Conservation (phyloP, 768 basidiomycete species). For the Phaeotremella skinneri region DNA sequence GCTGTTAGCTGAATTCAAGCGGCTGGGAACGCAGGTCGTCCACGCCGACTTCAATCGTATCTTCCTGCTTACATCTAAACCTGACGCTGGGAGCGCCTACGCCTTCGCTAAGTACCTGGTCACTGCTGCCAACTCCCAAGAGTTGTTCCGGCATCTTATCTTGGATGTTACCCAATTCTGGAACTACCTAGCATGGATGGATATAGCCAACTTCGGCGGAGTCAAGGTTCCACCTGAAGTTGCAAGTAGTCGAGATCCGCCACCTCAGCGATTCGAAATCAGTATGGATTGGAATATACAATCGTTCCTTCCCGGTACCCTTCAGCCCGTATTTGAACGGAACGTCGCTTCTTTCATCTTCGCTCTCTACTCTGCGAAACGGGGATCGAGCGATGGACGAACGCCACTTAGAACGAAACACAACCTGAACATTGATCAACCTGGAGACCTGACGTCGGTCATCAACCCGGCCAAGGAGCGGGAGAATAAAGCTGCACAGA, state of each 20-base stretch:
- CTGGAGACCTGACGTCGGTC: conserved; percentile 36
- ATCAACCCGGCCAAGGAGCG: conserved; percentile 67
- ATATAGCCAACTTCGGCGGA: conserved; percentile 85
- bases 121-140: conserved; percentile 87
- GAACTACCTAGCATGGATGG: conserved; percentile 94
- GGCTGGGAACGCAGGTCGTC: conserved; percentile 86
- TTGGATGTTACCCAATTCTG: conserved; percentile 84
- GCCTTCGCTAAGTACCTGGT: conserved; percentile 96
- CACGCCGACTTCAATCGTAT: conserved; percentile 91
- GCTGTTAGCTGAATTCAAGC: conserved; percentile 90
- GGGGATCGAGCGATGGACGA: conserved; percentile 65
- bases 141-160: conserved; percentile 89
- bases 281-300: conserved; percentile 81
- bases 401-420: conserved; percentile 72
- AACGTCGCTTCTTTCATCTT: conserved; percentile 79
- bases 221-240: conserved; percentile 62
- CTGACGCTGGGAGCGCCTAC: conserved; percentile 81
- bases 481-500: conserved; percentile 66
- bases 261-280: conserved; percentile 55
- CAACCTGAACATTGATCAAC: conserved; percentile 53
- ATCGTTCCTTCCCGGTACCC: conserved; percentile 76
- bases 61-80: conserved; percentile 88
- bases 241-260: conserved; percentile 30
- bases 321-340: conserved; percentile 72
- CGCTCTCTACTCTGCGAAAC: conserved; percentile 67